These are phyloP conservation scores for Boletus huronensis DNA, from an alignment of 768 basidiomycete species.

Conservation along the genomic window DNA sequence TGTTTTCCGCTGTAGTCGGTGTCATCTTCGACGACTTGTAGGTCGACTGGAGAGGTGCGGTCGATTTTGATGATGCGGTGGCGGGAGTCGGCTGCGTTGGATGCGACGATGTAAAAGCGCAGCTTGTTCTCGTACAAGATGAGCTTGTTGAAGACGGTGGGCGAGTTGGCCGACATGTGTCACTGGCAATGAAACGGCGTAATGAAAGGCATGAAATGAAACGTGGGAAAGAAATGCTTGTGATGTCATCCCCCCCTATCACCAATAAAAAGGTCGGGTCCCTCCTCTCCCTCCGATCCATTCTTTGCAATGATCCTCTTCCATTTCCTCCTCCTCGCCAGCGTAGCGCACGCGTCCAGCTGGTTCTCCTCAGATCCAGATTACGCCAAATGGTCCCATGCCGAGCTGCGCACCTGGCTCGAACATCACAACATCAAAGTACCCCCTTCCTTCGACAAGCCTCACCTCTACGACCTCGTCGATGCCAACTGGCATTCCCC, in stretches of 20 bases:
- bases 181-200: too few relatives aligned
- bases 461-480: slow-evolving; percentile 48
- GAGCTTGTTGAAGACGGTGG: slow-evolving; percentile 63
- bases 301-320: slow-evolving; percentile 10
- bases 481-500: slow-evolving; percentile 54
- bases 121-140: slow-evolving; percentile 90
- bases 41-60: slow-evolving; percentile 71
- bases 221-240: neutral
- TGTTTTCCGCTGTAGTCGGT: slow-evolving; percentile 85
- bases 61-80: slow-evolving; percentile 95
- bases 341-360: slow-evolving; percentile 41
- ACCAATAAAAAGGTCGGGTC: slow-evolving; percentile 1
- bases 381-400: slow-evolving; percentile 55
- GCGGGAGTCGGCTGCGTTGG: slow-evolving; percentile 81
- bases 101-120: slow-evolving; percentile 90
- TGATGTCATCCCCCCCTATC: slow-evolving; percentile 30
- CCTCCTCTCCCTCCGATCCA: neutral
- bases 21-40: slow-evolving; percentile 82
- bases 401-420: slow-evolving; percentile 67
- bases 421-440: slow-evolving; percentile 58
- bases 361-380: slow-evolving; percentile 49
- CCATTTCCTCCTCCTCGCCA: slow-evolving; percentile 32
- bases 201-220: too few relatives aligned
- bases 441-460: slow-evolving; percentile 42
- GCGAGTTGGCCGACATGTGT: too few relatives aligned